Conservation (phyloP, 805 yeast species). For the Metschnikowia lochheadii region DNA sequence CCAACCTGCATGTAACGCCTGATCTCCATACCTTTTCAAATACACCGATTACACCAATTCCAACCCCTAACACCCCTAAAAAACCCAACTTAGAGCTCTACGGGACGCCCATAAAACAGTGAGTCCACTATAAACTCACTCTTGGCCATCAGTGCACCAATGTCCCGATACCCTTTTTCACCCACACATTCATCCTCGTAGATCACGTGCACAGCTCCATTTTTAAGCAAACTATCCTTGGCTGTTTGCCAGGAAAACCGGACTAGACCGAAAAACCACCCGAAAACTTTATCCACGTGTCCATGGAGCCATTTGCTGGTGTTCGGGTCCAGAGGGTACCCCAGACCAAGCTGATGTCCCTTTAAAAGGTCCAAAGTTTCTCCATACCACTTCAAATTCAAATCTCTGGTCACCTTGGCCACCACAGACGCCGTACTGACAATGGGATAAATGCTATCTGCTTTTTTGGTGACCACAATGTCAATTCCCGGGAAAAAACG, state of each 20-base stretch:
- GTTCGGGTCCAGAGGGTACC: slow-evolving; percentile 91
- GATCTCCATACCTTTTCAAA: no score
- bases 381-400: slow-evolving; percentile 41
- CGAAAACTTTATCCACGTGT: slow-evolving; percentile 68
- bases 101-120: slow-evolving; percentile 13
- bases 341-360: slow-evolving; percentile 65
- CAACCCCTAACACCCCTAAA: background rate
- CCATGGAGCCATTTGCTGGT: slow-evolving; percentile 72
- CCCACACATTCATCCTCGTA: slow-evolving; percentile 53
- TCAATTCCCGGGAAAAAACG: slow-evolving; percentile 62
- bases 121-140: slow-evolving; percentile 8
- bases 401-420: slow-evolving; percentile 94
- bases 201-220: slow-evolving; percentile 49
- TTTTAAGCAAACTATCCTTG: slow-evolving; percentile 58
- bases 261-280: slow-evolving; percentile 72
- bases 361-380: slow-evolving; percentile 20
- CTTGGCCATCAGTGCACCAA: slow-evolving; percentile 17
- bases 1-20: no score
- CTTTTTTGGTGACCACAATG: slow-evolving; percentile 87
- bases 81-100: slow-evolving; percentile 6
- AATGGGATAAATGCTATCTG: slow-evolving; percentile 86
- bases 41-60: background rate
- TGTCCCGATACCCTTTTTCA: slow-evolving; percentile 29
- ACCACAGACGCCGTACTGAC: slow-evolving; percentile 94
- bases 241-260: slow-evolving; percentile 96